phyloP scores from a whole-genome alignment of 2,329 filamentous ascomycete genomes.

The Verticillium klebahnii region DNA sequence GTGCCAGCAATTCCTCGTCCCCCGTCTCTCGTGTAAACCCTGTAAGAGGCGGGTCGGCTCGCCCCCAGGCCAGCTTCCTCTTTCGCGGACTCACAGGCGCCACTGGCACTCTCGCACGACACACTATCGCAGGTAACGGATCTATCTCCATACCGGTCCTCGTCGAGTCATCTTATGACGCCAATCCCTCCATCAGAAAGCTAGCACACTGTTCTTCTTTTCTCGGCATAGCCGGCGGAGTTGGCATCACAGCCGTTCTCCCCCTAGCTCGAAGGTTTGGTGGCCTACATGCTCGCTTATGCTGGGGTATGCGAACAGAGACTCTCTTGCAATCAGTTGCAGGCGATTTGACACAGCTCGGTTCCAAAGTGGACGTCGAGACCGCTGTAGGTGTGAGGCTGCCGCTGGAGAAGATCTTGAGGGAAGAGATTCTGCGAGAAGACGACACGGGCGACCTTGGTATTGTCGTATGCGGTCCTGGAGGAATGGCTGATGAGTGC shows the following conservation, averaged over 20 bases:
- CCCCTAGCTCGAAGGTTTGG: slow-evolving; percentile 16
- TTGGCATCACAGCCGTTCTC: slow-evolving; percentile 25
- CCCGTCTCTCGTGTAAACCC: too few relatives aligned
- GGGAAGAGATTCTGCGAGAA: slow-evolving; percentile 11
- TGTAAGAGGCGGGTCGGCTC: too few relatives aligned
- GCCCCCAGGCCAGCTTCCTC: slow-evolving; percentile 15
- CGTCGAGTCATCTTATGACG: slow-evolving; percentile 22
- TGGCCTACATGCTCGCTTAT: slow-evolving; percentile 13
- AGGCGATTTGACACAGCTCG: slow-evolving; percentile 11
- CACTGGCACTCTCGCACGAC: slow-evolving; percentile 14
- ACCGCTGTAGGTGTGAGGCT: slow-evolving; percentile 17
- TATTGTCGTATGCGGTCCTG: slow-evolving; percentile 23
- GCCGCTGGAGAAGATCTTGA: slow-evolving; percentile 16
- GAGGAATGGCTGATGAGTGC: slow-evolving; percentile 23
- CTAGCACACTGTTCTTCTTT: slow-evolving; percentile 19
- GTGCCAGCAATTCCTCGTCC: neutral
- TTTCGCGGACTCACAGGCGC: slow-evolving; percentile 18
- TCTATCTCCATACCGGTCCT: slow-evolving; percentile 16
- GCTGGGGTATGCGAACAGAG: slow-evolving; percentile 19
- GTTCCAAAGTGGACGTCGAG: slow-evolving; percentile 14
- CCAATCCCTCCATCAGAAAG: slow-evolving; percentile 11
- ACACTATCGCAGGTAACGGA: neutral
- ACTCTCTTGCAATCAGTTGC: slow-evolving; percentile 12
- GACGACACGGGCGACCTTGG: slow-evolving; percentile 15
- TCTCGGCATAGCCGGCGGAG: slow-evolving; percentile 26